phyloP scores from a whole-genome alignment of 768 basidiomycete species.

The Lyophyllum decastes region DNA sequence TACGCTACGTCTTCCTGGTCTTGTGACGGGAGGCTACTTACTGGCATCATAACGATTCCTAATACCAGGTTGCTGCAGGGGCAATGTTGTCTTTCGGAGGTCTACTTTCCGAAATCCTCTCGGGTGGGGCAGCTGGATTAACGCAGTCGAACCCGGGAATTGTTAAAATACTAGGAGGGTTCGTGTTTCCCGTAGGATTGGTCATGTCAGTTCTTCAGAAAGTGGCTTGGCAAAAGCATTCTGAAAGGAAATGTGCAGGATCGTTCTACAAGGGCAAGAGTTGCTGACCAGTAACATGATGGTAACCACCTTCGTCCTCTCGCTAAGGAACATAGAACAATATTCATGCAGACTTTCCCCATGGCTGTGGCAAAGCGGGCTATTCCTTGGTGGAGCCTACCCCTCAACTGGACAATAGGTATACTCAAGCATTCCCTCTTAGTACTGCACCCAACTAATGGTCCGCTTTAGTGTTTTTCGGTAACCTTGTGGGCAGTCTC shows the following conservation, averaged over 20 bases:
- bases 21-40: background rate
- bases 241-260: constrained; percentile 43
- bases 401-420: constrained; percentile 72
- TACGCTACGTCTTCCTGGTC: constrained; percentile 43
- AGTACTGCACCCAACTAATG: background rate
- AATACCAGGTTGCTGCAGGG: constrained; percentile 60
- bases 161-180: constrained; percentile 58
- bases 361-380: constrained; percentile 65
- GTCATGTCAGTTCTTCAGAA: constrained; percentile 52
- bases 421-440: constrained; percentile 8
- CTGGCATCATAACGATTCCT: background rate
- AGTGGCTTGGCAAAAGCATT: background rate
- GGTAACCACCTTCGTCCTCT: constrained; percentile 28
- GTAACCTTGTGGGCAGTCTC: constrained; percentile 67
- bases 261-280: constrained; percentile 69
- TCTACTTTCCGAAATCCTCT: constrained; percentile 58
- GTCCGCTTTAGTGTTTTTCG: constrained; percentile 57
- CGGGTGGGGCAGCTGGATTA: constrained; percentile 58
- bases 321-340: background rate
- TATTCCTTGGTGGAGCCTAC: constrained; percentile 71
- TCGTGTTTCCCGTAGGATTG: constrained; percentile 77
- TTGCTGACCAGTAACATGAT: constrained; percentile 78
- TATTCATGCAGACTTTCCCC: constrained; percentile 53
- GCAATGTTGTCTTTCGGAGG: constrained; percentile 78
- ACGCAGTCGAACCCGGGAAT: constrained; percentile 61